phyloP scores from a whole-genome alignment of 495 filamentous ascomycete species.

The Choiromyces venosus region DNA sequence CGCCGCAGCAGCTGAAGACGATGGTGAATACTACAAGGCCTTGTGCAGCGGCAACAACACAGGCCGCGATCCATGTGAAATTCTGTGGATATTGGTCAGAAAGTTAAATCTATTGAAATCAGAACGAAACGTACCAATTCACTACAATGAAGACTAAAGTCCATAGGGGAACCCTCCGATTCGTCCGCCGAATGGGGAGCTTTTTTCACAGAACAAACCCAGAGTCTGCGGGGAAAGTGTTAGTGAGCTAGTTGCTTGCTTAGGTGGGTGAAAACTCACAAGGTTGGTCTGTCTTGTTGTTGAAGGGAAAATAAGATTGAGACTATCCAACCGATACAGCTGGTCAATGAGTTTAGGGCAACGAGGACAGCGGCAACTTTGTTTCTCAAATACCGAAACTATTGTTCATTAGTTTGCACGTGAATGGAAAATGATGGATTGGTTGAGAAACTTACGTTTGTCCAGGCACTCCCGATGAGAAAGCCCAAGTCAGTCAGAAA shows the following conservation, averaged over 20 bases:
- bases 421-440: not conserved
- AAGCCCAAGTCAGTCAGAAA: slow-evolving; percentile 26
- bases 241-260: not conserved
- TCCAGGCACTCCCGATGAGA: slow-evolving; percentile 28
- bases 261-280: not conserved
- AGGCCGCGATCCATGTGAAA: slow-evolving; percentile 27
- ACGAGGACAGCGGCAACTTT: slow-evolving; percentile 11
- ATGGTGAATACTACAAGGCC: slow-evolving; percentile 36
- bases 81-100: slow-evolving; percentile 8
- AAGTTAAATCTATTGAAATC: not conserved
- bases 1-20: slow-evolving; percentile 16
- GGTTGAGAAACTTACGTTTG: slow-evolving; percentile 7
- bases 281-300: slow-evolving; percentile 3
- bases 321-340: slow-evolving; percentile 16
- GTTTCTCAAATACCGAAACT: slow-evolving; percentile 33
- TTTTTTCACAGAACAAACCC: slow-evolving; percentile 15
- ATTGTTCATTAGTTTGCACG: not conserved
- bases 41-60: slow-evolving; percentile 27
- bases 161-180: slow-evolving; percentile 15
- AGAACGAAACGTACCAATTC: slow-evolving; percentile 16
- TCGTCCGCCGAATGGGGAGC: not conserved
- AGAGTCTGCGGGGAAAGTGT: slow-evolving; percentile 16
- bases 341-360: slow-evolving; percentile 21
- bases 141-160: slow-evolving; percentile 24
- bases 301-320: slow-evolving; percentile 16